Evolutionary conservation across 305 asterid genomes (phyloP), one percentile per base, ranked within the genome.

Genomic region (Solanum aculeatissimum): DNA sequence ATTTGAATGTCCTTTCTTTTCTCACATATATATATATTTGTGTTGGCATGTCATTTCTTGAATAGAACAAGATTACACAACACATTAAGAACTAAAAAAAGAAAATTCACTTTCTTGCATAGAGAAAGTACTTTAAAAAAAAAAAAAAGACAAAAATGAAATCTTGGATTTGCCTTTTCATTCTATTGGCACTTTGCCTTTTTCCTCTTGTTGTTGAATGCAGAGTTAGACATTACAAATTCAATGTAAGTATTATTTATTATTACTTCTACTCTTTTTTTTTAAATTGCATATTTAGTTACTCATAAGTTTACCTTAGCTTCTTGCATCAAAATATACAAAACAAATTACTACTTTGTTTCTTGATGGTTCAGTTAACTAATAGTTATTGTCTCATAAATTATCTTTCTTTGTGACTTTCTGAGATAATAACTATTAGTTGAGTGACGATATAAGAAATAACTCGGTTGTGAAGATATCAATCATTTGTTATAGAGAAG

Each of bases 151-250:
- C 83, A 78, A 51, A 78, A 78, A 90, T 65, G 49, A 65, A 27
- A 38, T 78, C 84, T 55, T 86, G 83, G 75, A 6, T 86, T 84
- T 87, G 86, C 32, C 49, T 53, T 78, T 78, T 53, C 68, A 51
- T 90, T 83, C 42, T 93, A 27, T 81, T 92, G 45, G 84, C 91
- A 80, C 86, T 85, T 82, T 83, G 85, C 40, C 65, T 91, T 29
- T 35, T 86, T 68, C 96, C 97, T 0, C 55, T 85, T 38, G 7
- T 89, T 16, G 94, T 32, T 78, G 83, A 78, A 78, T 78, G 91
- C 85, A 86, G 89, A 38, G 93, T 94, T 90, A 95, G 98, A 14
- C 93, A 85, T 47, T 96, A 93, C 88, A 94, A 91, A 68, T 96
- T 96, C 87, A 92, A 95, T 74, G 99, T 93, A 85, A 93, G 98